phyloP scores from a whole-genome alignment of 2,329 filamentous ascomycete genomes.

The Aspergillus versicolor region DNA sequence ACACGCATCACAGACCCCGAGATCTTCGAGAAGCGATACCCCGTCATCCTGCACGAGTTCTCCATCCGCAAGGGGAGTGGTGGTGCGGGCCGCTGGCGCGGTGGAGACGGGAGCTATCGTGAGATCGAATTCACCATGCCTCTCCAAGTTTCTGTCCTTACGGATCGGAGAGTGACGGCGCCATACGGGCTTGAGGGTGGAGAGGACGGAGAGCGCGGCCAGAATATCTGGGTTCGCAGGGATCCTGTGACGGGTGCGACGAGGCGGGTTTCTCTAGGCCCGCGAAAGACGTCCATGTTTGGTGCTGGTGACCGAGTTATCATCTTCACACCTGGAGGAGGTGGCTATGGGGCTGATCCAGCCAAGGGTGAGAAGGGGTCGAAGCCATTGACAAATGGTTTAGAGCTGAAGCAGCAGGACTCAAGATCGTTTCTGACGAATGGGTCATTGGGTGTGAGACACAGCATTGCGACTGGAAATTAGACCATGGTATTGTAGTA shows the following conservation, averaged over 20 bases:
- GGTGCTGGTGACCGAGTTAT: slow-evolving; percentile 61
- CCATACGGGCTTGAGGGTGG: slow-evolving; percentile 85
- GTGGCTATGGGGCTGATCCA: slow-evolving; percentile 20
- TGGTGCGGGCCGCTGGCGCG: slow-evolving; percentile 65
- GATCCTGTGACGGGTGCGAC: slow-evolving; percentile 58
- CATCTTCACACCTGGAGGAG: slow-evolving; percentile 54
- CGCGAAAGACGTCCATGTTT: slow-evolving; percentile 64
- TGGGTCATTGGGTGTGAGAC: slow-evolving; percentile 9
- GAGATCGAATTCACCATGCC: slow-evolving; percentile 84
- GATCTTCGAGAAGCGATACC: slow-evolving; percentile 77
- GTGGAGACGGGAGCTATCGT: slow-evolving; percentile 74
- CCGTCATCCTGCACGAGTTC: slow-evolving; percentile 73
- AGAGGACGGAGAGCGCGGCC: slow-evolving; percentile 71
- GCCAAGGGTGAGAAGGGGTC: neutral
- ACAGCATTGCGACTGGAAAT: slow-evolving; percentile 11
- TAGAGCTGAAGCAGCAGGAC: slow-evolving; percentile 3
- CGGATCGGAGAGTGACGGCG: slow-evolving; percentile 71
- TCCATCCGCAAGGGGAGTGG: slow-evolving; percentile 64
- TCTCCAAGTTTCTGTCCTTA: slow-evolving; percentile 76
- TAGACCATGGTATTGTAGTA: neutral
- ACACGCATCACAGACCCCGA: slow-evolving; percentile 82
- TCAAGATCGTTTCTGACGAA: slow-evolving; percentile 11
- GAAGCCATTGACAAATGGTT: neutral
- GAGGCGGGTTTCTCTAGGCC: slow-evolving; percentile 58
- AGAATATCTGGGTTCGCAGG: slow-evolving; percentile 83